These are phyloP conservation scores for Physcomitrellopsis africana DNA, from an alignment of 225 moss, liverwort and hornwort genomes.

Conservation along the genomic window DNA sequence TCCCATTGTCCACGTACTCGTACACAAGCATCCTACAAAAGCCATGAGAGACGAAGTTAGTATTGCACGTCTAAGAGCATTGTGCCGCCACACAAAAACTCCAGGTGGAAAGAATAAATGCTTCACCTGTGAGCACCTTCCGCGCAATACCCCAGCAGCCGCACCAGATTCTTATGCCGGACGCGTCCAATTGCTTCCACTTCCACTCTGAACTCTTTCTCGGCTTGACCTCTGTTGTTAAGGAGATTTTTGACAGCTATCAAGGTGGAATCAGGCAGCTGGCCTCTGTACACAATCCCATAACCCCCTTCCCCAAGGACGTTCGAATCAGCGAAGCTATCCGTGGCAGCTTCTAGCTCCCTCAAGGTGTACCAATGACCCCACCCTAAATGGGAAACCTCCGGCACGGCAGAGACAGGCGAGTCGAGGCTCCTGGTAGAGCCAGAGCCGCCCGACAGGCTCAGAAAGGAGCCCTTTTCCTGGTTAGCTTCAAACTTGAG, in stretches of 20 bases:
- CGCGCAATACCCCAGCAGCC: constrained; percentile 88
- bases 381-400: constrained; percentile 97
- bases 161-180: constrained; percentile 93
- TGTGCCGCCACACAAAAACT: neutral
- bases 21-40: constrained; percentile 89
- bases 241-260: constrained; percentile 97
- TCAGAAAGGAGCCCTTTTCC: constrained; percentile 63
- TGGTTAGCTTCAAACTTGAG: constrained; percentile 60
- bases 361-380: constrained; percentile 94
- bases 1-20: constrained; percentile 97
- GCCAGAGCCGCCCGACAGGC: constrained; percentile 61
- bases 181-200: constrained; percentile 97
- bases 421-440: constrained; percentile 63
- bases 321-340: constrained; percentile 78
- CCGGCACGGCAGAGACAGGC: constrained; percentile 66
- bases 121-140: constrained; percentile 93
- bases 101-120: neutral
- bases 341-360: constrained; percentile 87
- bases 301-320: constrained; percentile 98
- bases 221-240: constrained; percentile 96
- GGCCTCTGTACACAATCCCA: constrained; percentile 94
- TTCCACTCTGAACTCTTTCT: constrained; percentile 97
- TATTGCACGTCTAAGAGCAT: neutral
- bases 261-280: constrained; percentile 77
- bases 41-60: neutral